Base-by-base conservation (phyloP, 495 filamentous ascomycete species). In the Ascodesmis nigricans region DNA sequence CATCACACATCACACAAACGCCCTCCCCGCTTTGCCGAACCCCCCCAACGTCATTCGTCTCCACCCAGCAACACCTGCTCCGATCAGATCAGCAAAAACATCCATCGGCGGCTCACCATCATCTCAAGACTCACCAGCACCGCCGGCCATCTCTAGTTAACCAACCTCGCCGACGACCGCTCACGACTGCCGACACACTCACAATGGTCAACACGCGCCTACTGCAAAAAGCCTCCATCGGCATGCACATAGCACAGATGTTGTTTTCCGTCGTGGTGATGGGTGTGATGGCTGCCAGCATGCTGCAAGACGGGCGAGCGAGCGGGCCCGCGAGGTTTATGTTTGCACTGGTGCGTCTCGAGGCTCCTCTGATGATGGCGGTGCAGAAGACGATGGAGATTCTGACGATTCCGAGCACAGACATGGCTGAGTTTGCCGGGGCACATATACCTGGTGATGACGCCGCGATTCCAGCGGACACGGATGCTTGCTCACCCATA, bases 401-500 rank as follows among this genome's bases (percentile, higher is more conserved):
- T 17, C 20, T 39, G 31, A 33, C 33, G 27, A 31, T 33, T 11
- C 42, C 33, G 5, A 35, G 38, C 41, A 39, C 40, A 92, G 83
- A 87, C 77, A 57, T 91, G 81, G 67, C 55, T 91, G 39, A 73
- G 70, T 37, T 63, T 82, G 35, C 82, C 81, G 3, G 77, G 70
- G 16, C 66, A 87, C 41, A 66, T 92, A 38, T 95, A 83, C 53
- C 64, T 84, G 36, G 66, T 69, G 32, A 76, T 81, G 59, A 69
- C 80, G 3, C 82, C 80, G 16, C 71, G 78, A 48, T 92, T 78
- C 61, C 64, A 69, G n/a, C 71, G 81, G 39, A 77, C 81, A 19
- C 64, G 67, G 19, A 72, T 69, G 45, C 68, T 82, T 41, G 77
- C 77, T 29, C 72, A 91, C 43, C 73, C 78, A 6, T 82, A 87